phyloP scores from a whole-genome alignment of 1,284 basidiomycete species.

The Tetrapyrgos nigripes region DNA sequence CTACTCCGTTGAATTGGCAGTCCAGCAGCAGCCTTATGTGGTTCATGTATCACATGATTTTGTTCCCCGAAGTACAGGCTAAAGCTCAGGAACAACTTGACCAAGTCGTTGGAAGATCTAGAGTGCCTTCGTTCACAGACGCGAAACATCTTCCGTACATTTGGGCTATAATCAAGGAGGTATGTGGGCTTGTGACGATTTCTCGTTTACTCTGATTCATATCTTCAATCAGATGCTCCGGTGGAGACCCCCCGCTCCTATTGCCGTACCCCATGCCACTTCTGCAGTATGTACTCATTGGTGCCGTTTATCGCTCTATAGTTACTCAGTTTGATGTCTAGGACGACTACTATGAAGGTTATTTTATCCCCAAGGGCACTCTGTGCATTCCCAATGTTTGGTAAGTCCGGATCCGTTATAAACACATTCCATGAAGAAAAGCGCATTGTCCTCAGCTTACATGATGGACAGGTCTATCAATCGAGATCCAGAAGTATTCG shows the following conservation, averaged over 20 bases:
- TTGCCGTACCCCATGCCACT: conserved; percentile 5
- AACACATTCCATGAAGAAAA: too few species aligned
- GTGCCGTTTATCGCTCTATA: too few species aligned
- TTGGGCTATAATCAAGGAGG: conserved; percentile 13
- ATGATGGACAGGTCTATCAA: conserved; percentile 17
- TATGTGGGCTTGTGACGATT: not conserved
- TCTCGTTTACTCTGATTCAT: not conserved
- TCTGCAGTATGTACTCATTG: not conserved
- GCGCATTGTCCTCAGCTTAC: too few species aligned
- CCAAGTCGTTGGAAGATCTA: conserved; percentile 9
- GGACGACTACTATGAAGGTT: conserved; percentile 13
- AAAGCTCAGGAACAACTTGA: conserved; percentile 8
- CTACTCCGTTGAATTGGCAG: not conserved
- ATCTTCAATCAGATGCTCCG: not conserved
- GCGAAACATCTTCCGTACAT: conserved; percentile 9
- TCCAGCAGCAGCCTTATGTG: conserved; percentile 4
- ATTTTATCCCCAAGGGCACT: conserved; percentile 12
- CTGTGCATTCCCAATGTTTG: conserved; percentile 7
- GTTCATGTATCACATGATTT: conserved; percentile 8
- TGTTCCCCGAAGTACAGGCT: conserved; percentile 2
- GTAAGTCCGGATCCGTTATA: not conserved
- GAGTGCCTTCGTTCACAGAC: conserved; percentile 7
- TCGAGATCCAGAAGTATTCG: conserved; percentile 4
- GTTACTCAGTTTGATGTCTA: not conserved
- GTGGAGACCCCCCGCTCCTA: conserved; percentile 7